Evolutionary conservation across 2,329 filamentous ascomycete genomes (phyloP), one percentile per base, ranked within the genome.

Genomic region (Neopestalotiopsis clavispora): DNA sequence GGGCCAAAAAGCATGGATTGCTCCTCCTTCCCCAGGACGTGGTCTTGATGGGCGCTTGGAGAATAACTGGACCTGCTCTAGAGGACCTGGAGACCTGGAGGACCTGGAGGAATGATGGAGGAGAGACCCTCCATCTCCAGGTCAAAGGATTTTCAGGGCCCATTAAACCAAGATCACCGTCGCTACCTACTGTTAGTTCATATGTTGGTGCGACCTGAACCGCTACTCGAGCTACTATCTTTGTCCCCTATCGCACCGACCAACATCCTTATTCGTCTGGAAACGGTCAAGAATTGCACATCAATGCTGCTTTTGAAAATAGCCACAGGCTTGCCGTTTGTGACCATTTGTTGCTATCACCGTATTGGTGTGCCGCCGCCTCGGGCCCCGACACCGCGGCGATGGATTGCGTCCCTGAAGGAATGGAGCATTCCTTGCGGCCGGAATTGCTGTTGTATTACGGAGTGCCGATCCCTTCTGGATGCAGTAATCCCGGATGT

Each of bases 11-110:
- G 28, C 38, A 23, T 45, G 61, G 61, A 23, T 49, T 64, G n/a
- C 20, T 28, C 61, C 61, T 45, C 20, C 59, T 64, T 64, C 61
- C 61, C 61, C 61, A 64, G 61, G 61, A 38, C 17, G 9, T 23
- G 23, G 23, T 28, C 23, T 28, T 28, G 23, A 3, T 28, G 38
- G n/a, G 38, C 61, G 61, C 20, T 49, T 64, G 61, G 61, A 52
- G 61, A 64, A 64, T 64, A 64, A 45, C 20, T 45, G 61, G 61
- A 38, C 30, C 42, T 45, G 14, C 40, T 64, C 32, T 61, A 20
- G 30, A 61, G 30, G 30, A 61, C 34, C n/a, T 28, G 32, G 59
- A 52, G n/a, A n/a, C 17, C 45, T 52, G 17, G 45, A 20, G 45
- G 45, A 52, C n/a, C 42, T 45, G 42, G 42, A 45, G 42, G 42